Percentiles rank a stretch among this genome's conserved stretches.
Conservation (phyloP, 2,329 filamentous ascomycete genomes). For the Zymoseptoria crescenta region DNA sequence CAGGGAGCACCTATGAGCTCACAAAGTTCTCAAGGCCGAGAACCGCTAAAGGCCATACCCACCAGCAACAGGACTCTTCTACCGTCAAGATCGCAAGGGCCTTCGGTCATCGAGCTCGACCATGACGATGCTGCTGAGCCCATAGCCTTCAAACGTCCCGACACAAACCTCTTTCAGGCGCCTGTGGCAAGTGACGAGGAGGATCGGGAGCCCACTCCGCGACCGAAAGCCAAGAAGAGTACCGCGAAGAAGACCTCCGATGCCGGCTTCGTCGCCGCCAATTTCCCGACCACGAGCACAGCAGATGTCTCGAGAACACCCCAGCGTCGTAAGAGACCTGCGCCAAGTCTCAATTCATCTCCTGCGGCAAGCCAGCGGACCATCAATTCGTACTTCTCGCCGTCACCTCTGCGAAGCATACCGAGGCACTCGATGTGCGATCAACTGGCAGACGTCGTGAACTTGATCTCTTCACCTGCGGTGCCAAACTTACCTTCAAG, state of each 20-base stretch:
- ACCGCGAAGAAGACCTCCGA: not conserved
- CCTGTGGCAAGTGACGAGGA: not conserved
- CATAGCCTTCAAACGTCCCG: not conserved
- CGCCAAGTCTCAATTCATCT: constrained; percentile 19
- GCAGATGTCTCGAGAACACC: constrained; percentile 16
- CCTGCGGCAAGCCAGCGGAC: constrained; percentile 18
- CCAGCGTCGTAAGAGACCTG: constrained; percentile 21
- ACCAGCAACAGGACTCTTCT: constrained; percentile 2
- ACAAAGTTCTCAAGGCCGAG: constrained; percentile 3
- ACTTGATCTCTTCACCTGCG: constrained; percentile 26
- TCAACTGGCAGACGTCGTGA: constrained; percentile 17
- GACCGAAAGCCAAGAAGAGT: not conserved
- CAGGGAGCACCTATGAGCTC: constrained; percentile 4
- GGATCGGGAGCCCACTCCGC: not conserved
- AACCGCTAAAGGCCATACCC: constrained; percentile 7
- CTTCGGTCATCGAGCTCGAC: constrained; percentile 2
- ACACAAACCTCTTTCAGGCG: not conserved
- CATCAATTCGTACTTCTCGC: constrained; percentile 23
- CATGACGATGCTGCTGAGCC: constrained; percentile 12
- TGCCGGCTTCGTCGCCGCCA: not conserved
- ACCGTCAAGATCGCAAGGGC: not conserved
- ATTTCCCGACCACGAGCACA: not conserved
- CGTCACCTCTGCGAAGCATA: constrained; percentile 12
- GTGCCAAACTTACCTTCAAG: not conserved
- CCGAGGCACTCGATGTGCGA: constrained; percentile 8